Base-by-base conservation (phyloP, 257 asterid genomes). In the Lycium barbarum region DNA sequence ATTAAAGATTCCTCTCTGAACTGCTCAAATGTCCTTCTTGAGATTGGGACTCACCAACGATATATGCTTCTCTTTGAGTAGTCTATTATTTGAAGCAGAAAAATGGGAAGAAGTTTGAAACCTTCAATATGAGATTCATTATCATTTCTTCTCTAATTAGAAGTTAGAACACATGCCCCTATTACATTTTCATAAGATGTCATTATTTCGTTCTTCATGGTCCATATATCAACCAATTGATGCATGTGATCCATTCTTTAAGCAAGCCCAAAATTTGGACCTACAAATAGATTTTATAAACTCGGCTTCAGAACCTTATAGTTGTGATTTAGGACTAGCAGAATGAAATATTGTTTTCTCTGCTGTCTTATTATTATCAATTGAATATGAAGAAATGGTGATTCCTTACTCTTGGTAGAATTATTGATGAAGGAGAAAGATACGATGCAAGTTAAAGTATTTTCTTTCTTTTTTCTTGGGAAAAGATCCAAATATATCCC, bases 31-130 rank as follows among this genome's bases (percentile, higher is more conserved):
- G 87, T 63, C 54, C 81, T 71, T 85, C 76, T 72, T 86, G 86
- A 81, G 85, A 84, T 26, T 84, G 80, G 89, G 87, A 88, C 90
- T 83, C 81, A 3, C 84, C 70, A 88, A 86, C 90, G 83, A 63
- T 74, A 76, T 76, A 76, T 74, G 61, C 73, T 61, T 47, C 45
- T 80, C 45, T 59, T 6, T 14, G 88, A 49, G 82, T 71, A 17
- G 85, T 85, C 84, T 80, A 84, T 88, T 80, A 84, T 88, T 80
- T 62, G 35, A 63, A 76, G 65, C 14, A 55, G 62, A 74, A 38
- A 74, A 57, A 5, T 65, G 68, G 62, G 81, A 84, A 36, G 3
- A 38, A 51, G 81, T 79, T 63, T 33, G 43, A 36, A 58, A 53
- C 14, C 26, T 22, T 83, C 53, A 36, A 38, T 20, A 83, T 33